Evolutionary conservation across 139 green algal species (phyloP), one percentile per base, ranked within the genome.

Genomic region (Chlorella sp.): DNA sequence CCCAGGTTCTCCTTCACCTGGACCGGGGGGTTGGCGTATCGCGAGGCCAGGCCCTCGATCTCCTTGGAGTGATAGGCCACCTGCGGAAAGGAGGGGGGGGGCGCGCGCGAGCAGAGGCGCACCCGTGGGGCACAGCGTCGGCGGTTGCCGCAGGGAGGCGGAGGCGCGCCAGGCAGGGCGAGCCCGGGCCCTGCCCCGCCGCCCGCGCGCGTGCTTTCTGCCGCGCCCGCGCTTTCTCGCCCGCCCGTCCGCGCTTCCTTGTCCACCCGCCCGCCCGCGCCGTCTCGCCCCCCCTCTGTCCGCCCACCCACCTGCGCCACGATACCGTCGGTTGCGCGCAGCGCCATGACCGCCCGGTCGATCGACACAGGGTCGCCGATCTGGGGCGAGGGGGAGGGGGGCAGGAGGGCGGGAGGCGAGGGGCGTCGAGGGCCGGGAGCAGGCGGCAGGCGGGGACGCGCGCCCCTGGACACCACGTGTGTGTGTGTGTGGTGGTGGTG

Each of bases 351-450:
- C n/a, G 96, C 96, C 35, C 96, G 89, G 82, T 99, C 90, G 74
- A 98, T 98, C 19, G 93, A 98, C 38, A 99, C 96, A 0, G 96
- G 96, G 84, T 99, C 96, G 12, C 96, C 96, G 60, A 99, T 99
- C n/a, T n/a, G n/a, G n/a, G n/a, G n/a, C n/a, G n/a, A n/a, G n/a
- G n/a, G n/a, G n/a, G n/a, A n/a, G n/a, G n/a, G n/a, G n/a, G n/a
- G n/a, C n/a, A n/a, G n/a, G n/a, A n/a, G n/a, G n/a, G n/a, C n/a
- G n/a, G n/a, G n/a, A n/a, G n/a, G n/a, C n/a, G n/a, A n/a, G n/a
- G n/a, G n/a, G n/a, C n/a, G n/a, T n/a, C n/a, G n/a, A n/a, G n/a
- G n/a, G n/a, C n/a, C n/a, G n/a, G n/a, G n/a, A n/a, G n/a, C n/a
- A n/a, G n/a, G n/a, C n/a, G n/a, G n/a, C n/a, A n/a, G n/a, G n/a